Base-by-base conservation (phyloP, 2,329 filamentous ascomycete genomes). In the Stemphylium vesicarium region DNA sequence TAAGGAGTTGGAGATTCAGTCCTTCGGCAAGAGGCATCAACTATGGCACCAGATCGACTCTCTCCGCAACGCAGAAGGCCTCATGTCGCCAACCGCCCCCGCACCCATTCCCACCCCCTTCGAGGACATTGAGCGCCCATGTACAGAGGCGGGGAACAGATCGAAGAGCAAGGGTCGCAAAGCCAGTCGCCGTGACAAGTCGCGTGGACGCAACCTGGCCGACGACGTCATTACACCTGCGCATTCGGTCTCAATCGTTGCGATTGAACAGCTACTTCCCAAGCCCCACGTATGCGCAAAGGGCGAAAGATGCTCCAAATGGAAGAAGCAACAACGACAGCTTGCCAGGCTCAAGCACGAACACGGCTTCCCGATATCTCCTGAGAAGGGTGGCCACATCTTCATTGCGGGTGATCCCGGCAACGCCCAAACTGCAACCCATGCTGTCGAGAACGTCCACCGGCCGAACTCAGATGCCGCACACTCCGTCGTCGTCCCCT, bases 181-280 rank as follows among this genome's bases (percentile, higher is more conserved):
- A 49, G 61, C 66, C 16, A 64, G 65, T 43, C 66, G 67, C 13
- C 67, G 68, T 18, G 67, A 71, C 56, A 72, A 70, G 59, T 70
- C 68, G 31, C 62, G 66, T 39, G 76, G 74, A 15, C 68, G 70
- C n/a, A 67, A 69, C 37, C 41, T 69, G 36, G 73, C 62, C 11
- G 85, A 87, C 59, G 89, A 93, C 65, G 78, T 85, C 41, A 88
- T 95, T 71, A 88, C 88, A 1, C 91, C 91, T 2, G 84, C 88
- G 54, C 91, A 96, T 73, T 94, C 91, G 1, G 88, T 95, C 4
- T 96, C 92, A 0, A 96, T 96, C 64, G 92, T 96, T 31, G 92
- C 90, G 24, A 96, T 96, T 60, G 92, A 96, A 77, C 91, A 96
- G 75, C 80, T 95, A 49, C 83, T 96, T 50, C 92, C 92, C 4